Conservation (phyloP, 1,284 basidiomycete species). For the Polyporus tsugae region DNA sequence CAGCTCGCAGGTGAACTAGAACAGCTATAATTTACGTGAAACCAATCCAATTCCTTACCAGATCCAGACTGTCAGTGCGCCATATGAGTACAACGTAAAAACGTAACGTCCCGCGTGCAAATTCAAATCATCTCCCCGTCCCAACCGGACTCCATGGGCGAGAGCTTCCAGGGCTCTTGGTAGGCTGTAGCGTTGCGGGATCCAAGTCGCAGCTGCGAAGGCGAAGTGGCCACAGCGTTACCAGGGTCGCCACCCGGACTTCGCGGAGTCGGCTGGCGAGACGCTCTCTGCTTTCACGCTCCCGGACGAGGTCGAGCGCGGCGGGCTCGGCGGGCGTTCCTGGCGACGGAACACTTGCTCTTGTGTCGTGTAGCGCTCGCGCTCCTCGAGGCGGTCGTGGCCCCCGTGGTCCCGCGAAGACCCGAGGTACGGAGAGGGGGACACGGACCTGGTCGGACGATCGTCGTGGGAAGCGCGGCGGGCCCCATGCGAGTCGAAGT, state of each 20-base stretch:
- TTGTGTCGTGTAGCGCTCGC: constrained; percentile 9
- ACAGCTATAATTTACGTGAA: constrained; percentile 25
- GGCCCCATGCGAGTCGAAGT: constrained; percentile 7
- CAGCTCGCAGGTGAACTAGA: constrained; percentile 17
- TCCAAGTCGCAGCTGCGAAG: not conserved
- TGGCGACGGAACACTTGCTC: constrained; percentile 18
- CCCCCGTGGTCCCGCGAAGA: not conserved
- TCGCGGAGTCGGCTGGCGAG: constrained; percentile 46
- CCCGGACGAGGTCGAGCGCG: constrained; percentile 24
- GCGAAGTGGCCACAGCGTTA: constrained; percentile 7
- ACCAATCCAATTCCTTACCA: constrained; percentile 1
- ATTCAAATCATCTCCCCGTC: not conserved
- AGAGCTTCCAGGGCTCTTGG: not conserved
- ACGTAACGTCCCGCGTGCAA: constrained; percentile 3
- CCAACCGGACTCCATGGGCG: not conserved
- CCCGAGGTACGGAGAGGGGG: constrained; percentile 25
- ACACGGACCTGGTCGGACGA: constrained; percentile 26
- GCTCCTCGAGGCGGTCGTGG: constrained; percentile 7
- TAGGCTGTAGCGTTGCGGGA: not conserved
- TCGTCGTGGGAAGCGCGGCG: constrained; percentile 22
- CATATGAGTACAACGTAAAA: constrained; percentile 4
- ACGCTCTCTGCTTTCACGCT: constrained; percentile 20
- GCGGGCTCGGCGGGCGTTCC: constrained; percentile 29
- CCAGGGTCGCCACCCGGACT: constrained; percentile 33
- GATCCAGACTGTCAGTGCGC: constrained; percentile 2